A percentile compares a stretch with the other conserved stretches of the same genome.
These are phyloP conservation scores for Penicillium argentinense DNA, from an alignment of 495 filamentous ascomycete species.

Conservation along the genomic window DNA sequence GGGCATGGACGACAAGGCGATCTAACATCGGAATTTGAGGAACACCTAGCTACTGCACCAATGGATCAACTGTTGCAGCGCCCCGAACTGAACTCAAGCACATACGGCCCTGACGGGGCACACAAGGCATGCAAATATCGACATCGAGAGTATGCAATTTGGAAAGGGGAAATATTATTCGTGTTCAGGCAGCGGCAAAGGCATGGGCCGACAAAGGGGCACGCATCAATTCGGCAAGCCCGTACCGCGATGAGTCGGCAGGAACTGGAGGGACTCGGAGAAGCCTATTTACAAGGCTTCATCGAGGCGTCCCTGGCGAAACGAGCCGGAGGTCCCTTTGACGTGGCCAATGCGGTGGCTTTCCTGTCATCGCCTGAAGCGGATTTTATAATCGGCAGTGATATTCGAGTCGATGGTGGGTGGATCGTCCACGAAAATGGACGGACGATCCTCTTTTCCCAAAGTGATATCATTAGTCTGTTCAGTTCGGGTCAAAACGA, in stretches of 20 bases:
- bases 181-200: constrained; percentile 38
- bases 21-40: neutral
- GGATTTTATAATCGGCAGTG: constrained; percentile 11
- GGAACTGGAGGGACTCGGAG: constrained; percentile 33
- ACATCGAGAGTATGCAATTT: constrained; percentile 6
- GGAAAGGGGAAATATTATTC: constrained; percentile 16
- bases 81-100: neutral
- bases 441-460: neutral
- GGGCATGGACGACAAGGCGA: neutral
- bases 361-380: constrained; percentile 11
- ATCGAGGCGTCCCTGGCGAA: neutral
- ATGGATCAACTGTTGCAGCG: neutral
- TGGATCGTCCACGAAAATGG: neutral
- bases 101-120: neutral
- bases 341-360: constrained; percentile 54
- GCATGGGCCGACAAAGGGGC: constrained; percentile 74
- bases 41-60: neutral
- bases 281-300: constrained; percentile 45
- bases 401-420: constrained; percentile 14
- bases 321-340: constrained; percentile 25
- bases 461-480: too few relatives aligned
- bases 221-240: constrained; percentile 79
- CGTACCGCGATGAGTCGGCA: constrained; percentile 61
- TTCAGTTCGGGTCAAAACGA: too few relatives aligned
- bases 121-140: neutral